phyloP scores from a whole-genome alignment of 768 basidiomycete species.

The Suillus paluster region DNA sequence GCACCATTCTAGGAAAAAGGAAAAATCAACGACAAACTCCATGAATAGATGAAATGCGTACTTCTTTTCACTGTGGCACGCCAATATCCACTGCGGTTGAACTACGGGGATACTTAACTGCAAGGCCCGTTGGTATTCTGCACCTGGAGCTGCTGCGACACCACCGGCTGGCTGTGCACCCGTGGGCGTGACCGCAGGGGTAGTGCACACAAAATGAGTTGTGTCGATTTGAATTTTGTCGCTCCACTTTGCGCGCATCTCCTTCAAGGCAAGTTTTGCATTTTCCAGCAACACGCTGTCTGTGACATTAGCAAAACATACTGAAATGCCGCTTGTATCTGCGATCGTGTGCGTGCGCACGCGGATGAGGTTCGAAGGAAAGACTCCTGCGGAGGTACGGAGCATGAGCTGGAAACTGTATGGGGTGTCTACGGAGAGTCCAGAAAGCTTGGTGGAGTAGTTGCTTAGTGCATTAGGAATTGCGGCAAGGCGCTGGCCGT shows the following conservation, averaged over 20 bases:
- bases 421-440: conserved; percentile 79
- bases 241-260: conserved; percentile 91
- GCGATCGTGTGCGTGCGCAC: conserved; percentile 93
- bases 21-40: conserved; percentile 6
- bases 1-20: conserved; percentile 70
- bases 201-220: conserved; percentile 97
- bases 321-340: conserved; percentile 92
- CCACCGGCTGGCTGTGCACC: conserved; percentile 62
- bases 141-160: conserved; percentile 65
- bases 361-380: conserved; percentile 80
- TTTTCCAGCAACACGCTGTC: conserved; percentile 79
- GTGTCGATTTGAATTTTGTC: conserved; percentile 97
- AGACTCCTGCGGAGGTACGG: conserved; percentile 91
- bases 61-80: conserved; percentile 87
- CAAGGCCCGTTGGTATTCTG: conserved; percentile 93
- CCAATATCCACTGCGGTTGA: conserved; percentile 92
- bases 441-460: conserved; percentile 87
- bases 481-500: conserved; percentile 83
- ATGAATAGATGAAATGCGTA: conserved; percentile 38
- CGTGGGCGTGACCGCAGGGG: conserved; percentile 69
- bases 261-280: conserved; percentile 75
- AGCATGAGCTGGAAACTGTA: conserved; percentile 95
- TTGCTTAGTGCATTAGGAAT: conserved; percentile 85
- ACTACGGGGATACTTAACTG: conserved; percentile 95
- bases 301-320: conserved; percentile 92